These are phyloP conservation scores for Hyphopichia homilentoma DNA, from an alignment of 805 yeast genomes.

Conservation along the genomic window DNA sequence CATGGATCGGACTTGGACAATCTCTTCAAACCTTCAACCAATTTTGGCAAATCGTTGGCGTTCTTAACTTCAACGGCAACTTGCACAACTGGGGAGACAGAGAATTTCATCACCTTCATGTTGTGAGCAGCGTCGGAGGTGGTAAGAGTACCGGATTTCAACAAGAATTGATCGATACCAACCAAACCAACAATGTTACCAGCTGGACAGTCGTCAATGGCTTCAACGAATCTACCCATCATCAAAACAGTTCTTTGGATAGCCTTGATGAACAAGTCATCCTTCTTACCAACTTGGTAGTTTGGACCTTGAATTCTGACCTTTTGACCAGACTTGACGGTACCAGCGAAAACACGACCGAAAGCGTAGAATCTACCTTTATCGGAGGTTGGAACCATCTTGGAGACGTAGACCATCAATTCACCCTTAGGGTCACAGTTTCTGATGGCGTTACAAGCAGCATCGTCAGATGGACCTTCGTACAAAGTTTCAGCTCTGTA, in stretches of 20 bases:
- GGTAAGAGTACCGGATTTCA: constrained; percentile 98
- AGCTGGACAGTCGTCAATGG: constrained; percentile 99
- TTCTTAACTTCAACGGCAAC: constrained; percentile 99
- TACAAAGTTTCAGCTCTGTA: constrained; percentile 99
- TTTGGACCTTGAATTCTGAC: constrained; percentile 99
- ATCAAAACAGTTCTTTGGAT: constrained; percentile 98
- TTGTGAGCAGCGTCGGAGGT: constrained; percentile 96
- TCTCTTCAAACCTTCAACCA: constrained; percentile 99
- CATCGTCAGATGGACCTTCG: constrained; percentile 98
- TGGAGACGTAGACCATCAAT: constrained; percentile 98
- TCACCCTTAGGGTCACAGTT: constrained; percentile 98
- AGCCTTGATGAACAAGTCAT: constrained; percentile 93
- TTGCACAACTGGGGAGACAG: constrained; percentile 99
- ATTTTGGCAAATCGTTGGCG: constrained; percentile 98
- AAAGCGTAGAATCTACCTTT: constrained; percentile 99
- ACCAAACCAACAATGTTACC: constrained; percentile 99
- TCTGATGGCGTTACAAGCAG: constrained; percentile 86
- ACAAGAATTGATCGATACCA: constrained; percentile 99
- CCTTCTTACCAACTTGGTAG: constrained; percentile 98
- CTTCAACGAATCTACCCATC: constrained; percentile 99
- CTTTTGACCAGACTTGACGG: constrained; percentile 98
- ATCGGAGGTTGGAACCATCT: constrained; percentile 99
- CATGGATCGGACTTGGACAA: constrained; percentile 99
- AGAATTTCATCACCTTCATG: constrained; percentile 99
- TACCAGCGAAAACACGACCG: constrained; percentile 99